Percentiles rank a stretch among this genome's conserved stretches.
phyloP scores from a whole-genome alignment of 441 rosid genomes.

The Manihot esculenta region DNA sequence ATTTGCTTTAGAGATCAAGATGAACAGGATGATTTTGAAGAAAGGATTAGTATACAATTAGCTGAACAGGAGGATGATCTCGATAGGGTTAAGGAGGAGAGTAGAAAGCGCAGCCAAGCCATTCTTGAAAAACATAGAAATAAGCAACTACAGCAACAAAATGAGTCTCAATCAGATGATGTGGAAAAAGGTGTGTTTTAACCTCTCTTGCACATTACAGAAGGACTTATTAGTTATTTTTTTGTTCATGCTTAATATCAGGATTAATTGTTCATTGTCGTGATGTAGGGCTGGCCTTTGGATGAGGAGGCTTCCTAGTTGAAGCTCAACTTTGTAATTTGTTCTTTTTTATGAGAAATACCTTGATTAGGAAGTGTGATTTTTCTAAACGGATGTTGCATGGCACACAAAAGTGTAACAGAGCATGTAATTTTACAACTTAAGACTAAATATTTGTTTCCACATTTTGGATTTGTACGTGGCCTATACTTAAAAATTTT shows the following conservation, averaged over 20 bases:
- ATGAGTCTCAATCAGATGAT: slow-evolving; percentile 33
- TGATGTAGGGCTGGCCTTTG: not conserved
- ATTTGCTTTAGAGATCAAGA: slow-evolving; percentile 45
- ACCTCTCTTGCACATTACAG: not conserved
- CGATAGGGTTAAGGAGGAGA: slow-evolving; percentile 85
- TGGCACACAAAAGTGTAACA: not conserved
- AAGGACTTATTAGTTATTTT: too few species aligned
- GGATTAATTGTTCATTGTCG: not conserved
- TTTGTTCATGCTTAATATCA: too few species aligned
- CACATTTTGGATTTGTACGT: not conserved
- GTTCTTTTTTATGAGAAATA: not conserved
- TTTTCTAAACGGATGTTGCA: not conserved
- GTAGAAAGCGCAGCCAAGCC: slow-evolving; percentile 83
- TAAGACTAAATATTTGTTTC: not conserved
- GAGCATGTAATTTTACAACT: not conserved
- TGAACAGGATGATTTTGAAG: slow-evolving; percentile 65
- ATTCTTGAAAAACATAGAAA: slow-evolving; percentile 74
- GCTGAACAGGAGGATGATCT: slow-evolving; percentile 84
- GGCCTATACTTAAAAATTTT: not conserved
- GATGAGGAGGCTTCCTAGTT: not conserved
- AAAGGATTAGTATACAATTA: slow-evolving; percentile 50
- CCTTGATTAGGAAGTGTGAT: not conserved
- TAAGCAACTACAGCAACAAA: slow-evolving; percentile 49
- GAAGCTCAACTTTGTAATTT: not conserved
- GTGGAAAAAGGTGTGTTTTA: slow-evolving; percentile 41